Evolutionary conservation across 805 yeast species (phyloP), one percentile per base, ranked within the genome.

Genomic region (Candida chauliodis): DNA sequence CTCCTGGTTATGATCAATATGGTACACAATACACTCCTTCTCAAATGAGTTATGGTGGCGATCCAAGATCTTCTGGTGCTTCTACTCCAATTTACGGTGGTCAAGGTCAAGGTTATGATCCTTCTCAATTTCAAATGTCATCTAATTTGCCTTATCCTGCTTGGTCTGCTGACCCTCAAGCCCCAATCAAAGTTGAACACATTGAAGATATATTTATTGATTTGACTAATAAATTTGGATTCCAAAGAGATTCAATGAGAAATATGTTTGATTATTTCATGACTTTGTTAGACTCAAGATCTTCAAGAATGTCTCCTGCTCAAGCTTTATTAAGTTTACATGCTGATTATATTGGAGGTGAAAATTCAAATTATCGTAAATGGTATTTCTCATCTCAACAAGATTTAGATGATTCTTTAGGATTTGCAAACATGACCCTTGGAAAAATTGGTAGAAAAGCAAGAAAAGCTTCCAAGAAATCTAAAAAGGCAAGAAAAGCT

Each of bases 141-240:
- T 83, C 66, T 74, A 95, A 52, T 79, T 89, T 93, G 62, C 99
- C 99, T 23, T 93, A 91, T 62, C 99, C 99, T 30, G 98, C 99
- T 36, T 93, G 99, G 99, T 86, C 96, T 18, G 95, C 95, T 33
- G 98, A 93, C 63, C 90, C 84, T 41, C 91, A 81, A 57, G 85
- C 83, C 16, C 96, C 96, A 7, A 74, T 93, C 32, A 72, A 84
- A 35, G 74, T 77, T 46, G 93, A 85, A 62, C 91, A 85, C 59
- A 82, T 85, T 57, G 95, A 85, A 67, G 95, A 85, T 67, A 78
- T 84, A 26, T 85, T 85, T 58, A 85, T 85, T 55, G 93, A 85
- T 61, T 70, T 85, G 59, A 71, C 91, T 30, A 84, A 84, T 65
- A 81, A 79, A 62, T 84, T 85, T 56, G 95, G 95, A 56, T 85